A percentile compares a stretch with the other conserved stretches of the same genome.
These are phyloP conservation scores for Cardamine resedifolia DNA, from an alignment of 345 rosid species.

Conservation along the genomic window DNA sequence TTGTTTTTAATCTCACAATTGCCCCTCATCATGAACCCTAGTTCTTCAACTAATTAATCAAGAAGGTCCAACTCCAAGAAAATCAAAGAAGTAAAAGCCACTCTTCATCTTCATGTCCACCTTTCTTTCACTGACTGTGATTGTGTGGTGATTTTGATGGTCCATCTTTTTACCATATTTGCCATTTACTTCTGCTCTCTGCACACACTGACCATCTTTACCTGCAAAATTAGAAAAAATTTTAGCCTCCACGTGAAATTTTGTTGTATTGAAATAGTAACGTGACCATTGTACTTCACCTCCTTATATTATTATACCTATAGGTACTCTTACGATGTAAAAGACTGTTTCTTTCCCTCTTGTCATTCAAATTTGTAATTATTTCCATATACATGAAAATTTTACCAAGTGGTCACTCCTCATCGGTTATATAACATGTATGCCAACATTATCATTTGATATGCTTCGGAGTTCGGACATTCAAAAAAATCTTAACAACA, in stretches of 20 bases:
- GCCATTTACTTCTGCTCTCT: conserved; percentile 41
- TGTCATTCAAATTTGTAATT: conserved; percentile 34
- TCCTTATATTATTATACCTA: conserved; percentile 29
- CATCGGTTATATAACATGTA: conserved; percentile 17
- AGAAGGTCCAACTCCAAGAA: conserved; percentile 40
- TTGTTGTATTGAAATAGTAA: conserved; percentile 37
- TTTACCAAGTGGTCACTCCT: conserved; percentile 21
- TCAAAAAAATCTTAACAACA: neutral
- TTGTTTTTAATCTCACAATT: conserved; percentile 15
- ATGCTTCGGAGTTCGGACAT: neutral
- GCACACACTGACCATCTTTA: conserved; percentile 38
- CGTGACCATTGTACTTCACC: conserved; percentile 30
- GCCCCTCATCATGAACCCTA: conserved; percentile 1
- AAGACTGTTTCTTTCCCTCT: conserved; percentile 33
- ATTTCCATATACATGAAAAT: conserved; percentile 17
- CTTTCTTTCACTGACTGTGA: conserved; percentile 31
- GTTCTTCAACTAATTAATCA: conserved; percentile 14
- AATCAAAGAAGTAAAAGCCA: conserved; percentile 38
- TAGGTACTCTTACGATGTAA: conserved; percentile 38
- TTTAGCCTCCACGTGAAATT: conserved; percentile 41
- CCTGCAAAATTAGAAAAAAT: conserved; percentile 32
- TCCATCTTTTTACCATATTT: conserved; percentile 38
- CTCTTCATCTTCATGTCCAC: conserved; percentile 19
- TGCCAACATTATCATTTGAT: conserved; percentile 8
- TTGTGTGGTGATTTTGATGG: conserved; percentile 39